phyloP scores from a whole-genome alignment of 495 filamentous ascomycete genomes.

The Aspergillus cristatus region DNA sequence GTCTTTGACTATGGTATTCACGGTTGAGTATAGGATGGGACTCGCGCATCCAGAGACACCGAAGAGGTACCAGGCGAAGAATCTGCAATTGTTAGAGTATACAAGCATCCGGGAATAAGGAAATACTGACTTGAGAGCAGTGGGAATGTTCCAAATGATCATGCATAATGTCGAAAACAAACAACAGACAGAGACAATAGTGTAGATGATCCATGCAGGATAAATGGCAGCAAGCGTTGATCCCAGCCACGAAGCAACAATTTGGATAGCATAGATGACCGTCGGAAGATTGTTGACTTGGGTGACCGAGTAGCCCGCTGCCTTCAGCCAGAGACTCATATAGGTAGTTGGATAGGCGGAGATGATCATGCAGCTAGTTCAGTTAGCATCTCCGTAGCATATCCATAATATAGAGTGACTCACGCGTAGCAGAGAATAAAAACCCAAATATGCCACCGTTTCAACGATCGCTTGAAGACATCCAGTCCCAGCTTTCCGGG shows the following conservation, averaged over 20 bases:
- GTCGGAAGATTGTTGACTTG: slow-evolving; percentile 41
- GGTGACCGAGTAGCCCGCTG: slow-evolving; percentile 34
- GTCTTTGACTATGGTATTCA: slow-evolving; percentile 36
- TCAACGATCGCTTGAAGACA: slow-evolving; percentile 32
- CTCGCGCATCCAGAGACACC: slow-evolving; percentile 31
- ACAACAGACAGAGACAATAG: slow-evolving; percentile 18
- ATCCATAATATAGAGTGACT: slow-evolving; percentile 5
- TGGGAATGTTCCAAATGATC: slow-evolving; percentile 35
- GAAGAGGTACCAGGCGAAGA: slow-evolving; percentile 38
- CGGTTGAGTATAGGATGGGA: slow-evolving; percentile 38
- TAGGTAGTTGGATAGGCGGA: slow-evolving; percentile 27
- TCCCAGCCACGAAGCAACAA: slow-evolving; percentile 37
- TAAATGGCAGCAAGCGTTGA: slow-evolving; percentile 37
- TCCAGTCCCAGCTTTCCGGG: slow-evolving; percentile 28
- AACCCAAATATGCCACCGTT: slow-evolving; percentile 41
- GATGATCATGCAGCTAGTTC: slow-evolving; percentile 35
- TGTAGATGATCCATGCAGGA: slow-evolving; percentile 35
- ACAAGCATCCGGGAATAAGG: neutral
- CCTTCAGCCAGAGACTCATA: slow-evolving; percentile 41
- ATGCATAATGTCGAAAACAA: slow-evolving; percentile 34
- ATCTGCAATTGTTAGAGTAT: slow-evolving; percentile 16
- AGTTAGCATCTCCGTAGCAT: neutral
- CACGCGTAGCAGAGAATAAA: slow-evolving; percentile 37
- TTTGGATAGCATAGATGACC: slow-evolving; percentile 30
- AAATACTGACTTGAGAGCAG: neutral